A percentile compares a stretch with the other conserved stretches of the same genome.
These are phyloP conservation scores for Penicillium malachiteum DNA, from an alignment of 495 filamentous ascomycete species.

Conservation along the genomic window DNA sequence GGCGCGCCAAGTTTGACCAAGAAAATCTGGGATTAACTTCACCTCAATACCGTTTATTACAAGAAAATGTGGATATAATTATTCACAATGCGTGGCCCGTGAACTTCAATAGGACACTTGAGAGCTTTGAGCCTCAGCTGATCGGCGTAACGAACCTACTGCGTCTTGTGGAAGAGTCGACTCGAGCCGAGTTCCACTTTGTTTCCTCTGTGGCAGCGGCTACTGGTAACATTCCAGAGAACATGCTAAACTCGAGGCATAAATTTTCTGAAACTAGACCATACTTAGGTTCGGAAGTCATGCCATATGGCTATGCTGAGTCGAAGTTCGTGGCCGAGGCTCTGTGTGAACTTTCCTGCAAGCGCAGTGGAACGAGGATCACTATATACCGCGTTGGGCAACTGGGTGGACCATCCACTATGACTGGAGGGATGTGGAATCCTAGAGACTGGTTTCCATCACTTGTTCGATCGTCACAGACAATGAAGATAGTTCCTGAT, in stretches of 20 bases:
- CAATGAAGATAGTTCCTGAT: constrained; percentile 5
- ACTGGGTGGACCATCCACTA: constrained; percentile 42
- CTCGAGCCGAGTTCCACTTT: background rate
- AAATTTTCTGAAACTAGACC: background rate
- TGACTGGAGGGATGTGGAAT: constrained; percentile 18
- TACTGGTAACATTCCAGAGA: too few relatives aligned
- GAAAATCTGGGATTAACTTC: background rate
- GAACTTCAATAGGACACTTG: background rate
- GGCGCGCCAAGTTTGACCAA: background rate
- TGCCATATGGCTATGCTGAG: background rate
- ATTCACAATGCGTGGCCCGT: background rate
- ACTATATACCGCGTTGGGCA: constrained; percentile 51
- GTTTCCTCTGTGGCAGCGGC: background rate
- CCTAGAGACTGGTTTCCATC: constrained; percentile 20
- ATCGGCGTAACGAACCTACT: constrained; percentile 8
- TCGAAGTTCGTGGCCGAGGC: background rate
- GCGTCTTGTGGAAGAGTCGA: background rate
- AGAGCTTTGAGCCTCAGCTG: background rate
- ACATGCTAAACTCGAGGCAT: background rate
- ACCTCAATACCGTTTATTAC: background rate
- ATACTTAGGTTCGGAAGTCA: too few relatives aligned
- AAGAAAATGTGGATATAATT: background rate
- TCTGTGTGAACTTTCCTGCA: background rate
- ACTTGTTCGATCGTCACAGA: constrained; percentile 15
- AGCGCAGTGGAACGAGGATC: background rate